Evolutionary conservation across 495 filamentous ascomycete species (phyloP), one percentile per base, ranked within the genome.

Genomic region (Aspergillus taichungensis): DNA sequence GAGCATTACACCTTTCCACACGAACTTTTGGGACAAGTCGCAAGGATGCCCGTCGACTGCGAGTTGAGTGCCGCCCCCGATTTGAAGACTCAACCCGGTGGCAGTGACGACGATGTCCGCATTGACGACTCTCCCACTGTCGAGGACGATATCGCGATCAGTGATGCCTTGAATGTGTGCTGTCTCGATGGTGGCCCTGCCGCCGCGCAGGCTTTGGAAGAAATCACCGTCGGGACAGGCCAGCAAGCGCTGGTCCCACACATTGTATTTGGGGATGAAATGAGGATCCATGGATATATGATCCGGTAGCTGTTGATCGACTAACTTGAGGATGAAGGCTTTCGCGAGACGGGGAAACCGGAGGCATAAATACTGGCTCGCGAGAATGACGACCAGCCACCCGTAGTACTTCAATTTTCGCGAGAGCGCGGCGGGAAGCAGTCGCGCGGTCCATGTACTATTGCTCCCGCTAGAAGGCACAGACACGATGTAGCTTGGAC

Each of bases 221-320:
- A 87, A 85, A 60, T 88, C 84, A 0, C 73, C 80, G 47, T 82
- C 74, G 0, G 84, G 84, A 27, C 72, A 76, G 34, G 83, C 59
- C 50, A 84, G 85, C 0, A 88, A 55, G 0, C 84, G 72, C 51
- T 88, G 82, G 28, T 85, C 69, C 68, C 80, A 85, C 3, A 78
- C 78, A 13, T 71, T 68, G 55, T 88, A 88, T 5, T 43, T 40
- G 0, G 84, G 84, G 13, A 69, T 73, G 67, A 87, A 88, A 54
- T 85, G 74, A 8, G 75, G 74, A 32, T 81, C 76, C 14, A 71
- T 42, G 8, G 73, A 65, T 13, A 81, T 61, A 28, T 54, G 62
- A 9, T 61, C 40, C 0, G 79, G 78, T 0, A 88, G 72, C 14
- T 74, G 62, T 29, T 52, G 43, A 32, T 60, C 49, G 1, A 69